Evolutionary conservation across 2,329 filamentous ascomycete species (phyloP), one percentile per base, ranked within the genome.

Genomic region (Diplodia intermedia): DNA sequence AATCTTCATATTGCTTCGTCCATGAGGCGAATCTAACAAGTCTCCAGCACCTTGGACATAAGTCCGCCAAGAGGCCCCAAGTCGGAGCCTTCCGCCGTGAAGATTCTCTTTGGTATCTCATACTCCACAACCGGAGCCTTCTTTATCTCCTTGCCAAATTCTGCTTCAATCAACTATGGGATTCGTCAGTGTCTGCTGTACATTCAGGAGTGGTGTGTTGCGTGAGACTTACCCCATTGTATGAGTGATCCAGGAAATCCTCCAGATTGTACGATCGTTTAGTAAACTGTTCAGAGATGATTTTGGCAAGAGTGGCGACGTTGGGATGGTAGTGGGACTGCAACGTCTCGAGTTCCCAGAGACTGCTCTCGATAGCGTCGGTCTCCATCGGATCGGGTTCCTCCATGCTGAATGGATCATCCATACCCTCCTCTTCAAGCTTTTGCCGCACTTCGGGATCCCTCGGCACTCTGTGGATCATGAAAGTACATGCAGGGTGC

Each of bases 281-380:
- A 2, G 95, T 99, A 78, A 98, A 99, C 78, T 98, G 95, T 80
- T 98, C 93, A 2, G 92, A 92, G 68, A 99, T 89, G 71, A 99
- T 97, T 79, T 93, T 95, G 54, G 93, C 91, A 72, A 99, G 89
- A 2, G 94, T 95, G 0, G 94, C 94, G 29, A 99, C 93, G 73
- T 98, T 99, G 15, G 96, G 95, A 77, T 99, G 95, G 79, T 97
- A 98, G 79, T 99, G 96, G 0, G 89, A 90, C 78, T 96, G 93
- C 68, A 98, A 83, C 69, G 93, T 93, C 69, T 96, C 91, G 65
- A 99, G 86, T 78, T 99, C 95, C 96, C 95, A 99, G 8, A 99
- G 82, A 78, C 91, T 93, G 79, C 93, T 97, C 68, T 98, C 93
- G 69, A 99, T 92, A 20, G 96, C 95, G 49, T 86, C 80, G 0